Percentiles rank a stretch among this genome's conserved stretches.
These are phyloP conservation scores for Fusarium torulosum DNA, from an alignment of 2,329 filamentous ascomycete species.

Conservation along the genomic window DNA sequence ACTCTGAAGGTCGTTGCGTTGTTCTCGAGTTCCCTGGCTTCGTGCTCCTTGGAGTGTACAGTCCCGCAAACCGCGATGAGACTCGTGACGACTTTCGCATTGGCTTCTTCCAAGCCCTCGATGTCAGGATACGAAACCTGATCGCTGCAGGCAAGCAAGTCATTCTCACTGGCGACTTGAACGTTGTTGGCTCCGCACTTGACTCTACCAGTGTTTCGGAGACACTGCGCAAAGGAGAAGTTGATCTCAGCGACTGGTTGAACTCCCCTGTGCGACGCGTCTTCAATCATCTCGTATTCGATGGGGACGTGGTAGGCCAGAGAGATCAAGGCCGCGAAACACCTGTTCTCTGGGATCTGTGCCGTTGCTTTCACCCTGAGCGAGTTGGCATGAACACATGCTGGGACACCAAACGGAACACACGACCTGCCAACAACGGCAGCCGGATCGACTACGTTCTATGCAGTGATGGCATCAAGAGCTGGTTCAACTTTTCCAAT, in stretches of 20 bases:
- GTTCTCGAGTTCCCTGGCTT: slow-evolving; percentile 95
- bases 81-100: slow-evolving; percentile 84
- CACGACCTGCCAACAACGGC: slow-evolving; percentile 94
- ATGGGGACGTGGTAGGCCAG: slow-evolving; percentile 74
- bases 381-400: slow-evolving; percentile 95
- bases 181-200: slow-evolving; percentile 76
- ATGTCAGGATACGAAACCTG: slow-evolving; percentile 87
- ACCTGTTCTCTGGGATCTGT: slow-evolving; percentile 85
- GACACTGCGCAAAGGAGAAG: slow-evolving; percentile 75
- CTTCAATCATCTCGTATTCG: slow-evolving; percentile 87
- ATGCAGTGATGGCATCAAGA: slow-evolving; percentile 81
- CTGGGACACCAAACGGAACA: slow-evolving; percentile 95
- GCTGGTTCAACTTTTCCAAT: slow-evolving; percentile 83
- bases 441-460: slow-evolving; percentile 94
- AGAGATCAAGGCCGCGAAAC: slow-evolving; percentile 77
- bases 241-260: slow-evolving; percentile 79
- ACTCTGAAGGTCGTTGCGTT: slow-evolving; percentile 92
- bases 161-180: slow-evolving; percentile 88
- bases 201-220: slow-evolving; percentile 84
- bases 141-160: slow-evolving; percentile 84
- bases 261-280: slow-evolving; percentile 78
- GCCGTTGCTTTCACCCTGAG: slow-evolving; percentile 82
- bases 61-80: slow-evolving; percentile 89
- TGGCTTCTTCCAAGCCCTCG: slow-evolving; percentile 82
- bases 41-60: slow-evolving; percentile 92